A percentile compares a stretch with the other conserved stretches of the same genome.
phyloP scores from a whole-genome alignment of 768 basidiomycete species.

The Lentinus tigrinus region DNA sequence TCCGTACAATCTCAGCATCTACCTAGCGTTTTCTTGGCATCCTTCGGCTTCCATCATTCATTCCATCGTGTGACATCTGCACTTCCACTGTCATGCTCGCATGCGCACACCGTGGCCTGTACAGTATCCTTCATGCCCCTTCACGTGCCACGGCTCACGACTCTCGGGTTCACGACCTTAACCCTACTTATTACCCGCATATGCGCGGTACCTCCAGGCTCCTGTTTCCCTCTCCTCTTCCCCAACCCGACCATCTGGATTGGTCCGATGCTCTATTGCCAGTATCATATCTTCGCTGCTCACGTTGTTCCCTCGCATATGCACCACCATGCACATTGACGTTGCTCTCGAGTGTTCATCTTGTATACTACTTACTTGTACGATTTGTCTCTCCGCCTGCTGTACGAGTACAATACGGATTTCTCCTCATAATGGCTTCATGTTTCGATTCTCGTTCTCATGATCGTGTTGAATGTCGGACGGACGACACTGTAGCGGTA shows the following conservation, averaged over 20 bases:
- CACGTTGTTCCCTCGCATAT: too few relatives aligned
- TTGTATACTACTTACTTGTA: background rate
- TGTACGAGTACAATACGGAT: background rate
- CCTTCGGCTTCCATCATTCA: background rate
- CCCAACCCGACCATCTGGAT: too few relatives aligned
- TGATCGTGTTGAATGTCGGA: background rate
- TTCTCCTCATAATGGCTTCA: background rate
- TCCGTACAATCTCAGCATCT: background rate
- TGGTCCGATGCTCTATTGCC: too few relatives aligned
- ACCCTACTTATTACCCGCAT: background rate
- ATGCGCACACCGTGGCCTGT: background rate
- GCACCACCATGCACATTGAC: background rate
- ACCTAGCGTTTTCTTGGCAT: background rate
- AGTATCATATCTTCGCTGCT: too few relatives aligned
- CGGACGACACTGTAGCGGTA: background rate
- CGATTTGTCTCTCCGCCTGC: background rate
- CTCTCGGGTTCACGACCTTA: background rate
- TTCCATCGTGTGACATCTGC: background rate
- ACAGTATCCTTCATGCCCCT: background rate
- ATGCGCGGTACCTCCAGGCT: too few relatives aligned
- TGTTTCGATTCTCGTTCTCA: background rate
- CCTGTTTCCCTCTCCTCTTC: background rate
- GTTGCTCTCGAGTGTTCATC: background rate
- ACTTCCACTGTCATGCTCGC: background rate
- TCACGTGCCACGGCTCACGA: background rate